These are phyloP conservation scores for Naganishia friedmannii DNA, from an alignment of 768 basidiomycete species.

Conservation along the genomic window DNA sequence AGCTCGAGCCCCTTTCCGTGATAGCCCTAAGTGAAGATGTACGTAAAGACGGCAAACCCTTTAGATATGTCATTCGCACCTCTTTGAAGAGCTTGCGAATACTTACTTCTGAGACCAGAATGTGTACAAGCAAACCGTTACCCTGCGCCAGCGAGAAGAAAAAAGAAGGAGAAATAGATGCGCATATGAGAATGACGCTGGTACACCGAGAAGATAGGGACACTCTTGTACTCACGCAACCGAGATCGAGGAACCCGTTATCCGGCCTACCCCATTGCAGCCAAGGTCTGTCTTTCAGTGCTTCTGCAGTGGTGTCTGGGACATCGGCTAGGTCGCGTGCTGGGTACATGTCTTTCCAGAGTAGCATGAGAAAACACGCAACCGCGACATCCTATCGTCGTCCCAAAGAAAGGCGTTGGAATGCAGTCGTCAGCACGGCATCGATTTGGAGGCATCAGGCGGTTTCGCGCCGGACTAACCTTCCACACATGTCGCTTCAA, in stretches of 20 bases:
- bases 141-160: slow-evolving; percentile 59
- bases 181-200: background rate
- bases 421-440: background rate
- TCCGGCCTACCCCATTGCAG: slow-evolving; percentile 71
- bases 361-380: slow-evolving; percentile 82
- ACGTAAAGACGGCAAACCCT: background rate
- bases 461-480: slow-evolving; percentile 35
- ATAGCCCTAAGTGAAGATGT: slow-evolving; percentile 61
- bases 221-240: slow-evolving; percentile 56
- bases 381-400: slow-evolving; percentile 79
- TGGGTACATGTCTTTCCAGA: slow-evolving; percentile 77
- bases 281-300: slow-evolving; percentile 58
- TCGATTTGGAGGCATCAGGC: background rate
- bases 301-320: slow-evolving; percentile 28
- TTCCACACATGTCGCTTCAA: slow-evolving; percentile 51
- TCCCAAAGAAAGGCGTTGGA: background rate
- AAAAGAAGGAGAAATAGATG: background rate
- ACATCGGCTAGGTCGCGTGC: background rate
- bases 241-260: slow-evolving; percentile 84
- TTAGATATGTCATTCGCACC: background rate
- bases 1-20: slow-evolving; percentile 79
- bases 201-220: too few species aligned
- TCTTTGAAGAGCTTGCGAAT: background rate
- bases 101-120: slow-evolving; percentile 64
- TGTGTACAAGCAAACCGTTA: slow-evolving; percentile 87